Evolutionary conservation across 306 rosid genomes (phyloP).

Genomic region (Citrullus colocynthis): DNA sequence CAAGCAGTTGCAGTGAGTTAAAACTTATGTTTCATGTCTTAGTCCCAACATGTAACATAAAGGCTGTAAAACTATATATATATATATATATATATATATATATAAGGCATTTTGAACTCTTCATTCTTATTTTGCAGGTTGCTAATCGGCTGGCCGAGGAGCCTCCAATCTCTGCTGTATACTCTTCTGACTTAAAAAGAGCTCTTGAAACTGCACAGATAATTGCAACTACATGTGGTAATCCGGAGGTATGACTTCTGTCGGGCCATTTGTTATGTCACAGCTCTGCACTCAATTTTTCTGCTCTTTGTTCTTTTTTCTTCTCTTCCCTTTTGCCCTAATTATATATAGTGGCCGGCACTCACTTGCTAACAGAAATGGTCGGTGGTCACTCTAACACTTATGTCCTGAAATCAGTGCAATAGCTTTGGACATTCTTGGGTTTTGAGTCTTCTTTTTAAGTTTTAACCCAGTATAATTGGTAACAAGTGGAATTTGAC

Average conservation of each 20-base stretch:
- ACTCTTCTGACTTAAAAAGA: conserved; percentile 83
- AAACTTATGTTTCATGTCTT: neutral
- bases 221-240: conserved; percentile 66
- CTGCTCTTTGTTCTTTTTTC: neutral
- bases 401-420: neutral
- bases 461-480: neutral
- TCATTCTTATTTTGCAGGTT: conserved; percentile 42
- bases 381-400: neutral
- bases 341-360: neutral
- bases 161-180: conserved; percentile 45
- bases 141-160: conserved; percentile 68
- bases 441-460: neutral
- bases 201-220: conserved; percentile 76
- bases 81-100: no score
- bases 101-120: neutral
- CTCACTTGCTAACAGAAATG: neutral
- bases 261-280: neutral
- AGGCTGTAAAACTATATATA: neutral
- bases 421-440: neutral
- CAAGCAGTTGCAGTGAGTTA: conserved; percentile 77
- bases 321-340: neutral
- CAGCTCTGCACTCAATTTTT: neutral
- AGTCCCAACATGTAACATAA: conserved; percentile 1
- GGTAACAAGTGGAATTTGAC: neutral
- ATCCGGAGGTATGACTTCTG: conserved; percentile 46